Evolutionary conservation across 108 stramenopile genomes (phyloP).

Genomic region (Parietichytrium sp.): DNA sequence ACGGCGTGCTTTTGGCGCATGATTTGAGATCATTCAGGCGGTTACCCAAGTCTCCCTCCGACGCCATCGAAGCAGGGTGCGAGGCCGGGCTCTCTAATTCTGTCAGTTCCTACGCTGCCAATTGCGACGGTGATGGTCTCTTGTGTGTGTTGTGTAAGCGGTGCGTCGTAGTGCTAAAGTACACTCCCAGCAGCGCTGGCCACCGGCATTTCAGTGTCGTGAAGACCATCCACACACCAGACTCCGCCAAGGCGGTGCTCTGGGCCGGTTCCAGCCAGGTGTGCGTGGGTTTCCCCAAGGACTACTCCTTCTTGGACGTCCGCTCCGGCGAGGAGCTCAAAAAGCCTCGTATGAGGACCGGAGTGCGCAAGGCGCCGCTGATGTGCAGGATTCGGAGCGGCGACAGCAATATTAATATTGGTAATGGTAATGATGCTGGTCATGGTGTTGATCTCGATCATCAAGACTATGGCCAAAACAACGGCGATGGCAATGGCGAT

Average conservation of each 20-base stretch:
- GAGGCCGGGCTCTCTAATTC: not conserved
- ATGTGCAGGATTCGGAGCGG: slow-evolving; percentile 16
- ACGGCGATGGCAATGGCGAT: no score
- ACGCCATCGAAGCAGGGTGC: not conserved
- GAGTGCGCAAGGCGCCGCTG: slow-evolving; percentile 14
- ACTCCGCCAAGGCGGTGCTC: not conserved
- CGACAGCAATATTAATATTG: no score
- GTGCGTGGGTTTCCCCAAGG: slow-evolving; percentile 30
- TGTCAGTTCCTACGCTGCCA: not conserved
- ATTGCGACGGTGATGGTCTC: not conserved
- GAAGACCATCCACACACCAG: not conserved
- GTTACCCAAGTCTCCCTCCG: not conserved
- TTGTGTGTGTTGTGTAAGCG: slow-evolving; percentile 15
- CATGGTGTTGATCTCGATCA: no score
- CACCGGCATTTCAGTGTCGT: not conserved
- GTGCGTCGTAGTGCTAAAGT: not conserved
- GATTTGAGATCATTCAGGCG: not conserved
- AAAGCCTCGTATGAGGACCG: slow-evolving; percentile 8
- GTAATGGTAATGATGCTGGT: no score
- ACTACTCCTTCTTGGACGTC: not conserved
- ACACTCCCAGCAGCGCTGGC: not conserved
- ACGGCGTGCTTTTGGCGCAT: not conserved
- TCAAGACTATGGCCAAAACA: no score
- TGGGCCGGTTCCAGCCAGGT: slow-evolving; percentile 10
- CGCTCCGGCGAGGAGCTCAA: not conserved